A percentile compares a stretch with the other conserved stretches of the same genome.
phyloP scores from a whole-genome alignment of 768 basidiomycete genomes.

The Lactarius hatsudake region DNA sequence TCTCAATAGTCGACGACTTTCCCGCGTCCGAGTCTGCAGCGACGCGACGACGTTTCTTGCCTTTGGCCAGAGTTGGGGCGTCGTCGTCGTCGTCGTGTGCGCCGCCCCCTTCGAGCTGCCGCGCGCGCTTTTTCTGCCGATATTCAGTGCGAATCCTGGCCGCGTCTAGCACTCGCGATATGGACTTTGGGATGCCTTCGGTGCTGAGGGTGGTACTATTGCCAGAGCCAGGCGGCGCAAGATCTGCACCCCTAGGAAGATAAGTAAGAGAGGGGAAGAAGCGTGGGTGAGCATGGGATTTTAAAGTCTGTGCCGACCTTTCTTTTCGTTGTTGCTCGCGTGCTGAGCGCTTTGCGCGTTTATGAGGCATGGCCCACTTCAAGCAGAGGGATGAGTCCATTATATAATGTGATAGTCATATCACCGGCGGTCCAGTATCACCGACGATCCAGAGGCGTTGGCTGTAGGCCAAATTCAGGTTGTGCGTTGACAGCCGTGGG shows the following conservation, averaged over 20 bases:
- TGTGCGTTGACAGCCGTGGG: no score
- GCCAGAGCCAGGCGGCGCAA: slow-evolving; percentile 21
- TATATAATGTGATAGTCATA: no score
- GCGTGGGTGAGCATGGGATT: background rate
- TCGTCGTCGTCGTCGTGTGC: slow-evolving; percentile 26
- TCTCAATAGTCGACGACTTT: slow-evolving; percentile 34
- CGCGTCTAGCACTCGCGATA: slow-evolving; percentile 63
- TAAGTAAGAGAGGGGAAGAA: background rate
- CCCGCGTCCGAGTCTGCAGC: background rate
- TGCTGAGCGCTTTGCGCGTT: slow-evolving; percentile 33
- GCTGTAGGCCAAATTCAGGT: no score
- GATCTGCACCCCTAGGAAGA: slow-evolving; percentile 29
- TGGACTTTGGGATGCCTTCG: slow-evolving; percentile 72
- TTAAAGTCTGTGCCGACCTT: slow-evolving; percentile 29
- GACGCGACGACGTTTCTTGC: slow-evolving; percentile 30
- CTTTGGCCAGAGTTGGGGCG: background rate
- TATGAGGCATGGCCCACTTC: no score
- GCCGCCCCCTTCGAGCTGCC: slow-evolving; percentile 36
- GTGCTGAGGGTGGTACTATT: slow-evolving; percentile 30
- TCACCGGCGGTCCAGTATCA: no score
- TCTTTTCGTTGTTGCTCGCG: slow-evolving; percentile 33
- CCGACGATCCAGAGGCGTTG: no score
- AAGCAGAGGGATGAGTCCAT: no score
- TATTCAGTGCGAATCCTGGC: slow-evolving; percentile 54
- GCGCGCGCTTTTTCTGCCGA: slow-evolving; percentile 33